Conservation (phyloP, 1,284 basidiomycete genomes). For the Pseudozyma sp. region DNA sequence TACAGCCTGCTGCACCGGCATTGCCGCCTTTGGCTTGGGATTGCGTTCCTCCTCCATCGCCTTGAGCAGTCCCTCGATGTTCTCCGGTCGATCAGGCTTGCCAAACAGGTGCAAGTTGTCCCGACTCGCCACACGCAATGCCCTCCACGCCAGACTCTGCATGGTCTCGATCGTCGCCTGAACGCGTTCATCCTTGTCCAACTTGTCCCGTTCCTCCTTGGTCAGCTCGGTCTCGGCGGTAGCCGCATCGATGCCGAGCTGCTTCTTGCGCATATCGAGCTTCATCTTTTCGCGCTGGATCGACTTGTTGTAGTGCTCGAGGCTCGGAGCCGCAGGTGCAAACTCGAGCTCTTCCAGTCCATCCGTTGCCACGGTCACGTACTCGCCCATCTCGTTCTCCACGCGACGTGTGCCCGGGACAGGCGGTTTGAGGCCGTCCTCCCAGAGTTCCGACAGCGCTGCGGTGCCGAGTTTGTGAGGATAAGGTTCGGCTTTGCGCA, state of each 20-base stretch:
- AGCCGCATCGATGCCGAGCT: conserved; percentile 47
- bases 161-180: conserved; percentile 33
- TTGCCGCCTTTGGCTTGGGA: conserved; percentile 27
- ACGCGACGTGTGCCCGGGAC: conserved; percentile 36
- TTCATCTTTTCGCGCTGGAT: conserved; percentile 55
- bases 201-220: conserved; percentile 36
- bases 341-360: conserved; percentile 64
- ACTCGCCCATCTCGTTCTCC: conserved; percentile 57
- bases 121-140: conserved; percentile 48
- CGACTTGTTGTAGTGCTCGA: conserved; percentile 50
- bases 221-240: conserved; percentile 15
- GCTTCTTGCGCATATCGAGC: conserved; percentile 48
- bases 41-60: conserved; percentile 49
- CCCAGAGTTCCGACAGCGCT: conserved; percentile 64
- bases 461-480: conserved; percentile 60
- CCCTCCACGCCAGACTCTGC: conserved; percentile 62
- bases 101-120: conserved; percentile 53
- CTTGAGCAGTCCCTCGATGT: conserved; percentile 44
- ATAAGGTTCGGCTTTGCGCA: conserved; percentile 31
- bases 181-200: conserved; percentile 37
- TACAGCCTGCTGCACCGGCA: conserved; percentile 1
- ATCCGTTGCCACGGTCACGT: conserved; percentile 54
- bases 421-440: conserved; percentile 56
- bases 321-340: conserved; percentile 45
- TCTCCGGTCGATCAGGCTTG: conserved; percentile 44